A percentile compares a stretch with the other conserved stretches of the same genome.
Conservation (phyloP, 2,329 filamentous ascomycete genomes). For the Blastomyces percursus region DNA sequence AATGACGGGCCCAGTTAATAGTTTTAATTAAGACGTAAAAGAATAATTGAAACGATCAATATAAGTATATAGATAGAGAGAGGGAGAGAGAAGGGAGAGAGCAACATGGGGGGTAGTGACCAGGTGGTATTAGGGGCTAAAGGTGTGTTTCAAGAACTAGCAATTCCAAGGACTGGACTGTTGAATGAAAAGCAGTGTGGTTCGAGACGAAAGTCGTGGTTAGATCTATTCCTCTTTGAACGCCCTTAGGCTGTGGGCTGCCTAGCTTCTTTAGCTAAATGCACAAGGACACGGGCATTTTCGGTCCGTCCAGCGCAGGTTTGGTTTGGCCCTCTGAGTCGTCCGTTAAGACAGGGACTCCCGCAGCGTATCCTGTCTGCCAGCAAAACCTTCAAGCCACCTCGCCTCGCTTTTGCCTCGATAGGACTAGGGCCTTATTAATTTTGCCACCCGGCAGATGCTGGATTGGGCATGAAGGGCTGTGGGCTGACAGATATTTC, state of each 20-base stretch:
- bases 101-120: not conserved
- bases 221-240: not conserved
- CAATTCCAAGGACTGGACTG: not conserved
- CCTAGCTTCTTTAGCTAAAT: not conserved
- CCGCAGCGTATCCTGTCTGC: not conserved
- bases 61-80: not conserved
- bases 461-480: not conserved
- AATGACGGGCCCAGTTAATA: not conserved
- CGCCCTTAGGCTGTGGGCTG: not conserved
- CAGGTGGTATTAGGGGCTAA: not conserved
- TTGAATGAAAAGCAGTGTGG: not conserved
- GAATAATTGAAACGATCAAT: not conserved
- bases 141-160: not conserved
- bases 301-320: not conserved
- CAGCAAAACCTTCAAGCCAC: not conserved
- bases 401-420: not conserved
- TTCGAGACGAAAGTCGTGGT: not conserved
- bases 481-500: not conserved
- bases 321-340: not conserved
- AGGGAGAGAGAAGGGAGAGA: too few relatives aligned
- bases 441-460: not conserved
- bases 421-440: not conserved
- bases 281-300: not conserved
- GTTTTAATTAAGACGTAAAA: not conserved
- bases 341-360: not conserved